phyloP scores from a whole-genome alignment of 129 eudicot species.

The Cynara cardunculus region DNA sequence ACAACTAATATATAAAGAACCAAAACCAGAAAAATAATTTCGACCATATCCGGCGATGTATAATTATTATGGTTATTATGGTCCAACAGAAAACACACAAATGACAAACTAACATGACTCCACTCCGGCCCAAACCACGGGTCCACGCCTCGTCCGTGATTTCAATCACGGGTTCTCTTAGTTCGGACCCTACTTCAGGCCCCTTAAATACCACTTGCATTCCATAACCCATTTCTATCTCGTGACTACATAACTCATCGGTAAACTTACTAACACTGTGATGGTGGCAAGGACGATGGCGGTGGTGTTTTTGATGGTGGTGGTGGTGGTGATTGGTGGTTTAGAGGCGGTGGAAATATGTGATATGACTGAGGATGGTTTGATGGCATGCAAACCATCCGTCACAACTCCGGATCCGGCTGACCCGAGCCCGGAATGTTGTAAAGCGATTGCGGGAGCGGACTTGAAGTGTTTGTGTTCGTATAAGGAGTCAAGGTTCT shows the following conservation, averaged over 20 bases:
- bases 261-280: neutral
- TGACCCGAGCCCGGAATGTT: slow-evolving; percentile 50
- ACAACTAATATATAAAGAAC: too few relatives aligned
- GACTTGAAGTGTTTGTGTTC: slow-evolving; percentile 63
- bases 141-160: slow-evolving; percentile 39
- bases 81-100: slow-evolving; percentile 4
- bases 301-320: slow-evolving; percentile 21
- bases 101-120: slow-evolving; percentile 11
- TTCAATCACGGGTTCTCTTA: slow-evolving; percentile 41
- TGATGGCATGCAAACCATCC: slow-evolving; percentile 52
- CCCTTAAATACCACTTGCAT: slow-evolving; percentile 11
- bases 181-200: slow-evolving; percentile 19
- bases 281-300: slow-evolving; percentile 6
- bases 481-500: slow-evolving; percentile 52
- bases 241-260: slow-evolving; percentile 12
- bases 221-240: slow-evolving; percentile 10
- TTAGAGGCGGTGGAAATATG: slow-evolving; percentile 36
- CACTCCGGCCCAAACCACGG: slow-evolving; percentile 17
- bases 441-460: slow-evolving; percentile 45
- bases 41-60: neutral
- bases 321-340: slow-evolving; percentile 15
- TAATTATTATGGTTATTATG: neutral
- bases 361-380: slow-evolving; percentile 50
- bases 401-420: slow-evolving; percentile 53
- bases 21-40: neutral